Evolutionary conservation across 257 asterid species (phyloP), one percentile per base, ranked within the genome.

Genomic region (Nicotiana benthamiana): DNA sequence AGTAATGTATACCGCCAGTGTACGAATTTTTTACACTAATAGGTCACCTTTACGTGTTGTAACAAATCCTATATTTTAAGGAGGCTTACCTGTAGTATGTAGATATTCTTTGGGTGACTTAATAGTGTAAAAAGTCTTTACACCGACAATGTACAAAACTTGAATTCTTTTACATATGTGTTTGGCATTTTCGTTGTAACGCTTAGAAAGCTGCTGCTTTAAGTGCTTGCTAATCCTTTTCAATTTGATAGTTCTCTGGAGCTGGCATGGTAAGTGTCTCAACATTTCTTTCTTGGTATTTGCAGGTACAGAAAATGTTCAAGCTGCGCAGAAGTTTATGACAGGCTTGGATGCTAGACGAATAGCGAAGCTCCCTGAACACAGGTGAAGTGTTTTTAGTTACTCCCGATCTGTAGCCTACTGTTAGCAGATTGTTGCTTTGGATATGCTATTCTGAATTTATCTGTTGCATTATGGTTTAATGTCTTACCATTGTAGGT

Each of bases 271-370:
- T 12, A 48, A 74, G 61, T 9, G 16, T 30, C 43, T 74, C 52
- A 48, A 15, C 12, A 16, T 4, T 74, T 26, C 24, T 74, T 74
- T 48, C 40, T 48, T 74, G 4, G 10, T 72, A 5, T 74, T 54
- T 83, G 36, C 92, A 96, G 99, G 99, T 27, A 78, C 88, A 18
- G 97, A 96, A 85, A 82, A 91, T 85, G 90, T 92, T 85, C 98
- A 92, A 88, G 97, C 97, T 76, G 98, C 98, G 63, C 99, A 96
- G 82, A 96, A 90, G 75, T 96, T 87, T 68, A 86, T 96, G 75
- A 94, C 99, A 10, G 99, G 99, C 82, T 90, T 96, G 88, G 99
- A 96, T 84, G 97, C 99, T 81, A 88, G 99, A 89, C 89, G 99
- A 88, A 87, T 96, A 85, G 80, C 99, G 61, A 96, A 96, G 89